A percentile compares a stretch with the other conserved stretches of the same genome.
Evolutionary conservation across 805 yeast genomes (phyloP).

Genomic region (Kuraishia piskuri): DNA sequence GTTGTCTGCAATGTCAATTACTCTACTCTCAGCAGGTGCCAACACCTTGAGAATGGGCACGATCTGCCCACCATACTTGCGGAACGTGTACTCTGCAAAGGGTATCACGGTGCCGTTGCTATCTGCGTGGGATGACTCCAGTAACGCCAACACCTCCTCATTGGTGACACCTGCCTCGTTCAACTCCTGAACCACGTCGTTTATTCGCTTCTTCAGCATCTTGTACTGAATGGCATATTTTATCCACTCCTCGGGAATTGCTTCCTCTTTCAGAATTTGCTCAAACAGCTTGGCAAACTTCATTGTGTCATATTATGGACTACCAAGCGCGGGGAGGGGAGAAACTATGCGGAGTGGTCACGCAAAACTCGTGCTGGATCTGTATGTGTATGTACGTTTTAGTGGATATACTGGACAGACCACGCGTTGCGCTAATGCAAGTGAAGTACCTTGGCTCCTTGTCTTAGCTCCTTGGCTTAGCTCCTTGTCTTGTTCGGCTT

Average conservation of each 20-base stretch:
- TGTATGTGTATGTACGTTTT: too few relatives aligned
- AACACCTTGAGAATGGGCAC: slow-evolving; percentile 23
- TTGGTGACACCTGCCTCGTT: slow-evolving; percentile 47
- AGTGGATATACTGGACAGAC: too few relatives aligned
- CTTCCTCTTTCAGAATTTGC: slow-evolving; percentile 49
- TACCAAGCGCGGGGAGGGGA: not conserved
- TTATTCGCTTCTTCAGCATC: slow-evolving; percentile 57
- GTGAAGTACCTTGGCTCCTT: too few relatives aligned
- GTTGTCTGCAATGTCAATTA: not conserved
- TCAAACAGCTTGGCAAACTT: slow-evolving; percentile 71
- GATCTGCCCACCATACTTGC: slow-evolving; percentile 15
- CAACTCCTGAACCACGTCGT: slow-evolving; percentile 56
- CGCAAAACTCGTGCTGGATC: not conserved
- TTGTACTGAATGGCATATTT: slow-evolving; percentile 66
- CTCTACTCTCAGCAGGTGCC: not conserved
- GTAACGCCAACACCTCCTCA: slow-evolving; percentile 20
- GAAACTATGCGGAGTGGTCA: not conserved
- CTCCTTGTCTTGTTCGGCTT: too few relatives aligned
- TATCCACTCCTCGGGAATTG: slow-evolving; percentile 61
- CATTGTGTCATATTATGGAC: slow-evolving; percentile 29
- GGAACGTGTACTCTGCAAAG: slow-evolving; percentile 29
- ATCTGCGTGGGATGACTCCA: slow-evolving; percentile 1
- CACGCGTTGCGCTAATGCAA: too few relatives aligned
- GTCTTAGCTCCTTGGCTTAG: too few relatives aligned
- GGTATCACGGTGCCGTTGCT: not conserved